phyloP scores from a whole-genome alignment of 2,329 filamentous ascomycete genomes.

The Trichoderma simmonsii region DNA sequence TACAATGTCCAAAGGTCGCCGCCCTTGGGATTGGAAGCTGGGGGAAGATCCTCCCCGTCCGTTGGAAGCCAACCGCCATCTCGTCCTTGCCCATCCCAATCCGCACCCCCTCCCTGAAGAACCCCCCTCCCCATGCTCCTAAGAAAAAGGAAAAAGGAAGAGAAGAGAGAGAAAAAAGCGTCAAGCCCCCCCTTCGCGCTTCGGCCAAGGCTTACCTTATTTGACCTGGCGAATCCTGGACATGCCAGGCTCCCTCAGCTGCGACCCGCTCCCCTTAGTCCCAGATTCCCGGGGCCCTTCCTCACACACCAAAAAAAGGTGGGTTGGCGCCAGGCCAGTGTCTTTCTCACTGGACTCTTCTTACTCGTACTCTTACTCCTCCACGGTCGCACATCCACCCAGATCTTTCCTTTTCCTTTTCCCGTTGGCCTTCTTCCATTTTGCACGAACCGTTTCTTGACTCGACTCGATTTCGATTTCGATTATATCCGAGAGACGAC shows the following conservation, averaged over 20 bases:
- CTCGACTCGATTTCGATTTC: neutral
- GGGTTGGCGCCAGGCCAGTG: neutral
- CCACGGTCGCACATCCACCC: constrained; percentile 17
- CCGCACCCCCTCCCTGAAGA: neutral
- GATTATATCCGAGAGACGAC: neutral
- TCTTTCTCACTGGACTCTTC: neutral
- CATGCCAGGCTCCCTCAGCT: constrained; percentile 19
- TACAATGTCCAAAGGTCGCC: neutral
- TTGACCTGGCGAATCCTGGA: constrained; percentile 14
- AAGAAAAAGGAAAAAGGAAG: neutral
- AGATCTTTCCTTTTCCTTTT: constrained; percentile 6
- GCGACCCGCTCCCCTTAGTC: constrained; percentile 17
- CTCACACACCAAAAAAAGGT: constrained; percentile 1
- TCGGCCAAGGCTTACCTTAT: constrained; percentile 20
- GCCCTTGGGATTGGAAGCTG: neutral
- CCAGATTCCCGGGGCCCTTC: constrained; percentile 18
- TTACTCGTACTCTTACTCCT: constrained; percentile 6
- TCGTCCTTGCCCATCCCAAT: neutral
- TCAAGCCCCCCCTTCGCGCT: constrained; percentile 4
- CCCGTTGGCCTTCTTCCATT: neutral
- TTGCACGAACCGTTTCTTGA: neutral
- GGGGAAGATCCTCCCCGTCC: constrained; percentile 5
- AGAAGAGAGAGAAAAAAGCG: neutral
- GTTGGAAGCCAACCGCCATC: constrained; percentile 10
- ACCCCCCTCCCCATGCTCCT: neutral